Conservation (phyloP, 2,329 filamentous ascomycete species). For the Juglanconis oblonga region DNA sequence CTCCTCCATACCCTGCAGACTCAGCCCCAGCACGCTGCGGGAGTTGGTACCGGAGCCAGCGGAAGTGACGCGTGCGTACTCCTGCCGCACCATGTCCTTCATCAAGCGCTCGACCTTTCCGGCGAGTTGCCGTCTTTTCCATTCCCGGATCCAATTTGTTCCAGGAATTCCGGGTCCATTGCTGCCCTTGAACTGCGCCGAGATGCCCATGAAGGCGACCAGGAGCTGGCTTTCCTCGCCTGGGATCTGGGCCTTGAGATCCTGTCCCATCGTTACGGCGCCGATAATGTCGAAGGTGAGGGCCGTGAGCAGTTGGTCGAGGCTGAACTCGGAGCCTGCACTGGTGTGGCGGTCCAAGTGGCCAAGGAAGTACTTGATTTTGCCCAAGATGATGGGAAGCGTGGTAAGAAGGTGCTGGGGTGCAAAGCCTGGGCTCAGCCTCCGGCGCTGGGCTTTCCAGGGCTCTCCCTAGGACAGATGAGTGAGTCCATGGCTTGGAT, state of each 20-base stretch:
- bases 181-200: neutral
- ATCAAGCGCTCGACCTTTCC: constrained; percentile 8
- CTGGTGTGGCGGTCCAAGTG: constrained; percentile 28
- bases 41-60: neutral
- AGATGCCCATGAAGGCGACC: constrained; percentile 7
- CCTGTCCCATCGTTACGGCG: constrained; percentile 13
- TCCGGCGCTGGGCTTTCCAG: constrained; percentile 32
- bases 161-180: neutral
- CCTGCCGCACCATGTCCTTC: constrained; percentile 6
- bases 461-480: constrained; percentile 23
- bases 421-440: constrained; percentile 37
- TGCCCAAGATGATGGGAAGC: constrained; percentile 34
- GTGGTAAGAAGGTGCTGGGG: constrained; percentile 36
- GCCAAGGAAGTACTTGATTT: constrained; percentile 28
- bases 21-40: constrained; percentile 33
- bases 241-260: constrained; percentile 9
- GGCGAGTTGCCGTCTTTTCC: neutral
- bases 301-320: constrained; percentile 28
- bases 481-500: neutral
- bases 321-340: constrained; percentile 25
- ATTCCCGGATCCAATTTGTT: neutral
- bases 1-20: constrained; percentile 26
- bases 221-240: constrained; percentile 14
- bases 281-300: constrained; percentile 39
- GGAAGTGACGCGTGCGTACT: constrained; percentile 3